Evolutionary conservation across 441 rosid species (phyloP).

Genomic region (Theobroma grandiflorum): DNA sequence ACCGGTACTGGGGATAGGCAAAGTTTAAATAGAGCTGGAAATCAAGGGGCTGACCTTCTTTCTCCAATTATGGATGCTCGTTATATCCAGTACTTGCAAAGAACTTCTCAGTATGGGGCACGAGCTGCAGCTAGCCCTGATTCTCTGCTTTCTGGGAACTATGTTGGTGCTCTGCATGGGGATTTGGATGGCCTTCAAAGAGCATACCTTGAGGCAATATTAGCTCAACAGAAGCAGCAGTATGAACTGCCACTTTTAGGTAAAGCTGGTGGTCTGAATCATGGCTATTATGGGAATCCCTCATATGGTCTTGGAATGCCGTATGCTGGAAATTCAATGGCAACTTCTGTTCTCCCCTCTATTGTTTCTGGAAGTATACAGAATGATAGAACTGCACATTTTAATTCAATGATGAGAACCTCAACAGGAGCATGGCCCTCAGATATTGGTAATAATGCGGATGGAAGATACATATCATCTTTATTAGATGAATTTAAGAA

Average conservation of each 20-base stretch:
- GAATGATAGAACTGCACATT: constrained; percentile 57
- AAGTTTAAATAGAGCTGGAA: constrained; percentile 49
- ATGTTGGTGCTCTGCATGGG: constrained; percentile 52
- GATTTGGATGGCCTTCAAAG: constrained; percentile 57
- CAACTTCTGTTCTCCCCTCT: constrained; percentile 60
- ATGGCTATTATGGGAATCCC: constrained; percentile 56
- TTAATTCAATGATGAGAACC: constrained; percentile 64
- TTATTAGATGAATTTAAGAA: constrained; percentile 85
- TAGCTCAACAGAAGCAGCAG: constrained; percentile 80
- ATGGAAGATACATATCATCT: constrained; percentile 58
- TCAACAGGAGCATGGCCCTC: constrained; percentile 68
- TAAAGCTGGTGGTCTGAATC: constrained; percentile 58
- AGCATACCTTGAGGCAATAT: constrained; percentile 71
- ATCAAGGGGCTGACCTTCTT: constrained; percentile 59
- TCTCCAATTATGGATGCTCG: constrained; percentile 60
- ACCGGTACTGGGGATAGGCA: constrained; percentile 52
- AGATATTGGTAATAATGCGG: constrained; percentile 55
- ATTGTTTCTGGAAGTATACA: constrained; percentile 63
- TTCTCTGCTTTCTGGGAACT: constrained; percentile 53
- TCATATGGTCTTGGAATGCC: constrained; percentile 60
- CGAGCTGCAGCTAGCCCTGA: constrained; percentile 44
- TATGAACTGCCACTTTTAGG: constrained; percentile 51
- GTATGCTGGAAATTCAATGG: constrained; percentile 52
- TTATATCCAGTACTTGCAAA: constrained; percentile 59
- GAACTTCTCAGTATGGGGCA: constrained; percentile 49